Percentiles rank a stretch among this genome's conserved stretches.
phyloP scores from a whole-genome alignment of 805 yeast genomes.

The Wickerhamiella galacta region DNA sequence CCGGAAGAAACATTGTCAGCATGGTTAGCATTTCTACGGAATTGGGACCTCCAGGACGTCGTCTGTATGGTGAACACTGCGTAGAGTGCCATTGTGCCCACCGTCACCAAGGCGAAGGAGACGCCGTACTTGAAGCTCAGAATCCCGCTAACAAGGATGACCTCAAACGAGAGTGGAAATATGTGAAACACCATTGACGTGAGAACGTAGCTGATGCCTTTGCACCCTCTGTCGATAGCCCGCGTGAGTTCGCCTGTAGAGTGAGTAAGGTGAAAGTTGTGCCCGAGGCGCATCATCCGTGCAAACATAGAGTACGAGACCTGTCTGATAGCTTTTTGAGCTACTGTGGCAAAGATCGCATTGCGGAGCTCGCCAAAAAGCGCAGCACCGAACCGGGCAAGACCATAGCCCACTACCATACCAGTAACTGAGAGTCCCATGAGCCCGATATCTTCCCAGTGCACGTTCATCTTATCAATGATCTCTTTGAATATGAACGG shows the following conservation, averaged over 20 bases:
- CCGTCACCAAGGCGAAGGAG: constrained; percentile 76
- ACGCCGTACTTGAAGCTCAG: constrained; percentile 84
- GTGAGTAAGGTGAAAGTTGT: constrained; percentile 74
- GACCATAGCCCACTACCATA: constrained; percentile 72
- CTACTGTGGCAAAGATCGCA: constrained; percentile 89
- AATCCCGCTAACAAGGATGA: constrained; percentile 82
- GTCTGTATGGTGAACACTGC: constrained; percentile 76
- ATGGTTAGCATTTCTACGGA: constrained; percentile 72
- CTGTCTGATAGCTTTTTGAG: constrained; percentile 80
- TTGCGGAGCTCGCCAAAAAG: constrained; percentile 87
- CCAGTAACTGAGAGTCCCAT: constrained; percentile 35
- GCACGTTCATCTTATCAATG: constrained; percentile 84
- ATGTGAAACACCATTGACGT: constrained; percentile 97
- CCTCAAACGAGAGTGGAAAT: constrained; percentile 82
- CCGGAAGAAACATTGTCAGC: constrained; percentile 95
- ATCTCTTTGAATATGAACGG: constrained; percentile 85
- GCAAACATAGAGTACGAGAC: constrained; percentile 79
- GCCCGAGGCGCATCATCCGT: constrained; percentile 69
- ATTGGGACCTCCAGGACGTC: constrained; percentile 91
- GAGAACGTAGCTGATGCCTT: constrained; percentile 85
- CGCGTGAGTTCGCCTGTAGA: constrained; percentile 95
- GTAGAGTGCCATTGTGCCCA: constrained; percentile 77
- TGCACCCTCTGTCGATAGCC: constrained; percentile 95
- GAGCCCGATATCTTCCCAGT: constrained; percentile 53
- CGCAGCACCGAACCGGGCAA: constrained; percentile 87